Conservation (phyloP, 75 land plant species). For the Cryptomeria japonica region DNA sequence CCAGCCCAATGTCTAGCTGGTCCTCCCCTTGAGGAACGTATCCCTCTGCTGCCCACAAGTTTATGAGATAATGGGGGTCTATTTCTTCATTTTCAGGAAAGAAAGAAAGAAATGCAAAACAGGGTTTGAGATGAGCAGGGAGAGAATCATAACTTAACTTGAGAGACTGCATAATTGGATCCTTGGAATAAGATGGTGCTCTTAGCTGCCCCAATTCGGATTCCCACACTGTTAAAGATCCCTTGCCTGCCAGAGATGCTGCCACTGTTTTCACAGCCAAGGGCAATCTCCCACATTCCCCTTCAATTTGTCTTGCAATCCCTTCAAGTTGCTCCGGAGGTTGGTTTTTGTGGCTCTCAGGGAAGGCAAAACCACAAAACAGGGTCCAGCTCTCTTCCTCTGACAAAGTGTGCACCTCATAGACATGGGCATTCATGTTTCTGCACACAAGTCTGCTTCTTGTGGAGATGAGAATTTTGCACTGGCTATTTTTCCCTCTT, state of each 20-base stretch:
- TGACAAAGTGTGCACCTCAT: too few relatives aligned
- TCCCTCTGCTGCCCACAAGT: too few relatives aligned
- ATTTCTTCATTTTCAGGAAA: neutral
- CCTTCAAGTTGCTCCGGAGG: neutral
- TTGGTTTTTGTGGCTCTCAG: neutral
- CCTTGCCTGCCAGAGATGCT: neutral
- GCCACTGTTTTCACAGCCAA: neutral
- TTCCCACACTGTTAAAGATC: neutral
- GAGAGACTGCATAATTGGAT: neutral
- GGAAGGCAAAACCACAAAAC: too few relatives aligned
- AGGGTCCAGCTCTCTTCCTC: too few relatives aligned
- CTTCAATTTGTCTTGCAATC: neutral
- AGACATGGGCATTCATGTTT: too few relatives aligned
- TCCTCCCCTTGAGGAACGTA: neutral
- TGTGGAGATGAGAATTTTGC: too few relatives aligned
- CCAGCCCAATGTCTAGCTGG: neutral
- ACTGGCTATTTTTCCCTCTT: neutral
- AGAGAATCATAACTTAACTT: neutral
- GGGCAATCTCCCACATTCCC: neutral
- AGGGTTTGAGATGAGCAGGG: neutral
- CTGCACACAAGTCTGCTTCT: too few relatives aligned
- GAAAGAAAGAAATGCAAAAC: neutral
- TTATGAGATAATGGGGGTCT: neutral
- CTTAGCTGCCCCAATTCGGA: neutral
- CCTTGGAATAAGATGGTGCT: neutral